These are phyloP conservation scores for Candida sp. DNA, from an alignment of 1,139 yeast genomes.

Conservation along the genomic window DNA sequence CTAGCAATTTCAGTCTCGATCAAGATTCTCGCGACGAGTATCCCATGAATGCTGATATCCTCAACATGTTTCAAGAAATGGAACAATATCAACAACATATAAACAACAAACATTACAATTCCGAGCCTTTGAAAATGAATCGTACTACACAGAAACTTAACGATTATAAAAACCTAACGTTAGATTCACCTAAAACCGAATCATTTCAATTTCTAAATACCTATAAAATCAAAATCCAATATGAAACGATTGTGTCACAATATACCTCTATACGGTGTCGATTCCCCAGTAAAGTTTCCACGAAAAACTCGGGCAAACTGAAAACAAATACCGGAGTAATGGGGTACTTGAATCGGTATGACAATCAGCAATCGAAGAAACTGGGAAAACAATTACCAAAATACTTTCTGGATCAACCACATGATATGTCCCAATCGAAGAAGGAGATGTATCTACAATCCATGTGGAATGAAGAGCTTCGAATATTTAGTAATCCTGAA, in stretches of 20 bases:
- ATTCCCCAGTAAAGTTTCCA: constrained; percentile 19
- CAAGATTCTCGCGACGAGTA: neutral
- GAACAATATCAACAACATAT: constrained; percentile 30
- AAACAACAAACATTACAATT: constrained; percentile 19
- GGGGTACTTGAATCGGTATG: constrained; percentile 12
- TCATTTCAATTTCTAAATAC: constrained; percentile 4
- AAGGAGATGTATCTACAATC: constrained; percentile 1
- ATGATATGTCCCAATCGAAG: neutral
- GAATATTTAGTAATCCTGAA: neutral
- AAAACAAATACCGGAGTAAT: constrained; percentile 12
- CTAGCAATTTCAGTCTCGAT: constrained; percentile 3
- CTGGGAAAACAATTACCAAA: neutral
- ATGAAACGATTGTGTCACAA: constrained; percentile 35
- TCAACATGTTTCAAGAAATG: constrained; percentile 27
- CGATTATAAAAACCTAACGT: constrained; percentile 30
- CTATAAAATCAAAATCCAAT: constrained; percentile 30
- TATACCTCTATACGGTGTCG: constrained; percentile 37
- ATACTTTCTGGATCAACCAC: neutral
- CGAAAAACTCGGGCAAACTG: constrained; percentile 8
- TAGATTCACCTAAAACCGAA: constrained; percentile 10
- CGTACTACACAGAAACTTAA: constrained; percentile 35
- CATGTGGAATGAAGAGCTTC: constrained; percentile 9
- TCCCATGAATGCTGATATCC: constrained; percentile 8
- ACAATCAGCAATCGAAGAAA: neutral
- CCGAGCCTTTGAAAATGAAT: constrained; percentile 13